Conservation (phyloP, 257 asterid species). For the Gentiana macrophylla region DNA sequence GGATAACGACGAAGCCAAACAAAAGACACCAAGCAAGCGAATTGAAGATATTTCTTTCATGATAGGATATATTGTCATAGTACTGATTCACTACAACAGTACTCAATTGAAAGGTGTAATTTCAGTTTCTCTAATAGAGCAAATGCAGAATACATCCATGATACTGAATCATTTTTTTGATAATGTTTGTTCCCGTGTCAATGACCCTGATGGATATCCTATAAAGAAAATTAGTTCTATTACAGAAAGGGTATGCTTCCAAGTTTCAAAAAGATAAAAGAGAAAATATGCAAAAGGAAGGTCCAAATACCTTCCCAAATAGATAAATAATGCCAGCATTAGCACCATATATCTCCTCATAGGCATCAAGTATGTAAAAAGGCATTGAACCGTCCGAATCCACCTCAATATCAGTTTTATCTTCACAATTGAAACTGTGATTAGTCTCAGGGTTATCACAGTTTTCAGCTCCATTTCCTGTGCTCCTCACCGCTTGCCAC, state of each 20-base stretch:
- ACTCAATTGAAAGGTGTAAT: no score
- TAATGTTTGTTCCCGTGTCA: neutral
- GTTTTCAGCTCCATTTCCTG: conserved; percentile 31
- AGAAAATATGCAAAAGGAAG: neutral
- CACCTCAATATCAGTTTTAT: conserved; percentile 53
- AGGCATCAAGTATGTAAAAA: conserved; percentile 81
- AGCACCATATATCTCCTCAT: conserved; percentile 70
- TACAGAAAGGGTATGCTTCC: no score
- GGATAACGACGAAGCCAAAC: no score
- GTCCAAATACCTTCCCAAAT: conserved; percentile 69
- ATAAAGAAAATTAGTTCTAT: neutral
- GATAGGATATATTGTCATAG: no score
- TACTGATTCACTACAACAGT: neutral
- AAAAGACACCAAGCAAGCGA: no score
- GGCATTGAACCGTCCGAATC: conserved; percentile 74
- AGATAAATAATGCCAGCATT: conserved; percentile 76
- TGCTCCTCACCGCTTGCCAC: conserved; percentile 66
- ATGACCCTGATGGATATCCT: neutral
- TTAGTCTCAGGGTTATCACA: conserved; percentile 21
- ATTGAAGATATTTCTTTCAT: no score
- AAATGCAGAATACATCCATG: neutral
- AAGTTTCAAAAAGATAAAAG: neutral
- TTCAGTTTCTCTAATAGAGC: no score
- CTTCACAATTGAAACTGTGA: conserved; percentile 33
- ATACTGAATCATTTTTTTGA: neutral